Percentiles rank a stretch among this genome's conserved stretches.
Evolutionary conservation across 108 stramenopile genomes (phyloP).

Genomic region (Conticribra guillardii): DNA sequence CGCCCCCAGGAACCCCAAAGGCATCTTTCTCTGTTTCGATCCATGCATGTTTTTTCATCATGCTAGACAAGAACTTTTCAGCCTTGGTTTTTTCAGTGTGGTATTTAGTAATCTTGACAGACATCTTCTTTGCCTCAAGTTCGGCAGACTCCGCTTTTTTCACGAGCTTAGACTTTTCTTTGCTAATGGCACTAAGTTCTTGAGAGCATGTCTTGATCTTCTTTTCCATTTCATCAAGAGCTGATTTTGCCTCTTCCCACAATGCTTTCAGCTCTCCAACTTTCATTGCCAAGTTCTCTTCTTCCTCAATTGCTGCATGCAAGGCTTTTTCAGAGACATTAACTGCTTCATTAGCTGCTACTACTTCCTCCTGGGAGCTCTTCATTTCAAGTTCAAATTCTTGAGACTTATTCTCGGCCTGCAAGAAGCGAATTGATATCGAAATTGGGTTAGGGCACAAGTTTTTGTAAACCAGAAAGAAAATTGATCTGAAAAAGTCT

Average conservation of each 20-base stretch:
- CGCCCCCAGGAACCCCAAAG: conserved; percentile 94
- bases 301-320: conserved; percentile 65
- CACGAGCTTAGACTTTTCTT: conserved; percentile 53
- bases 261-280: conserved; percentile 82
- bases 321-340: conserved; percentile 62
- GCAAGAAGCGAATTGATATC: background rate
- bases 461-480: too few species aligned
- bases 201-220: conserved; percentile 75
- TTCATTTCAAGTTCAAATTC: conserved; percentile 81
- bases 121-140: conserved; percentile 91
- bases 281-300: conserved; percentile 66
- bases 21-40: conserved; percentile 91
- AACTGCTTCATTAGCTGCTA: conserved; percentile 70
- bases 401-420: conserved; percentile 76
- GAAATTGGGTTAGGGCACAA: too few species aligned
- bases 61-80: conserved; percentile 66
- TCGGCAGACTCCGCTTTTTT: conserved; percentile 76
- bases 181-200: conserved; percentile 68
- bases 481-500: conserved; percentile 5
- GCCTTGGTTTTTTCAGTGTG: conserved; percentile 77
- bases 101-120: conserved; percentile 65
- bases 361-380: conserved; percentile 72
- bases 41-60: conserved; percentile 91
- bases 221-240: conserved; percentile 70
- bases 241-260: conserved; percentile 78